Evolutionary conservation across 768 basidiomycete genomes (phyloP).

Genomic region (Lentinula detonsa): DNA sequence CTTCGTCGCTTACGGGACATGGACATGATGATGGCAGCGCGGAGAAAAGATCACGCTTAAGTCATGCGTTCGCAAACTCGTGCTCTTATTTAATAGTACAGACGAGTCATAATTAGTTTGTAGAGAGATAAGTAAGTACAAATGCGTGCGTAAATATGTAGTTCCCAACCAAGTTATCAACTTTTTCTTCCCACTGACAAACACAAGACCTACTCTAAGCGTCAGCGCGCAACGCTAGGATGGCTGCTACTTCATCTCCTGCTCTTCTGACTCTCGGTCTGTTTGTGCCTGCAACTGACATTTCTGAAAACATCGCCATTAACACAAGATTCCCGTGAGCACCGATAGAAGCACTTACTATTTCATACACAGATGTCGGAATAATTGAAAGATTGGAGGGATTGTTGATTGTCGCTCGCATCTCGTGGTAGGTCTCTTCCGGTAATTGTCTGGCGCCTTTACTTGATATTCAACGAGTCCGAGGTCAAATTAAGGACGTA

Average conservation of each 20-base stretch:
- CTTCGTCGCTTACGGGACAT: conserved; percentile 1
- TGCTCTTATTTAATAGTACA: no score
- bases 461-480: background rate
- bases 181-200: no score
- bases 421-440: background rate
- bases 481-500: background rate
- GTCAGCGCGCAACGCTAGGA: background rate
- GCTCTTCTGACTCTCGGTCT: background rate
- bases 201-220: no score
- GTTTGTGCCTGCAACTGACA: background rate
- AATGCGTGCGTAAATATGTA: no score
- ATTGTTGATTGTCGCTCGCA: background rate
- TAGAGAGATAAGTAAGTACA: no score
- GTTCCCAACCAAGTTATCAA: no score
- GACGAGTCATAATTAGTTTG: no score
- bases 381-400: background rate
- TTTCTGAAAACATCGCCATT: background rate
- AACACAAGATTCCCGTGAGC: background rate
- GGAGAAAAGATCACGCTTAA: background rate
- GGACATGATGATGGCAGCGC: background rate
- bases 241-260: background rate
- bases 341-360: background rate
- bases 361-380: background rate
- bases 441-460: background rate
- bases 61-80: background rate